Base-by-base conservation (phyloP, 169 alveolate genomes). In the Cryptosporidium canis region DNA sequence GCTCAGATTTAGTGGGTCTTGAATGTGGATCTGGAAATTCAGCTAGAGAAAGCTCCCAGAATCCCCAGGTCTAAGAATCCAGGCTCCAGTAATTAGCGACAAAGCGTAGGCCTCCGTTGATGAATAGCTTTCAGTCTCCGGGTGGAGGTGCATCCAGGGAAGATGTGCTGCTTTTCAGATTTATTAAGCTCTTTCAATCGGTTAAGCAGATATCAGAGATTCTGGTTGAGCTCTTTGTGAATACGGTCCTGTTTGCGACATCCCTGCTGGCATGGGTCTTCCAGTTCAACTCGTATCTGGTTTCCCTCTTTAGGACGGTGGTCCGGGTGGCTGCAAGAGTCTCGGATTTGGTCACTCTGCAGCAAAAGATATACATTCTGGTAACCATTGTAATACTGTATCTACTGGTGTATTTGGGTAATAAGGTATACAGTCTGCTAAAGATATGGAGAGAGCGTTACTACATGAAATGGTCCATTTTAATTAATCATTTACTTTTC, bases 351-450 rank as follows among this genome's bases (percentile, higher is more conserved):
- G 33, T 77, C 35, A 56, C 77, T 21, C 37, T 58, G 6, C 44
- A 77, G 31, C 43, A 39, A n/a, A 77, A 77, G 55, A 44, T 77
- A 24, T 77, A 77, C n/a, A 58, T 77, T 43, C 51, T 77, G 41
- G 11, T 61, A 21, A 66, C 58, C n/a, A 37, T 55, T 12, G 18
- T 61, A 21, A 39, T 61, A 33, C 1, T 77, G 21, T 77, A 41
- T 29, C 16, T 39, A 58, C 16, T 58, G 12, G 16, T 56, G 2
- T 55, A 35, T 61, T 11, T 61, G 11, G 21, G 16, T 3, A 77
- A 12, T 14, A 56, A 44, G 45, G 7, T 77, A 39, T 37, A 58
- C 33, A 63, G 47, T 11, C 16, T 21, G 41, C 6, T 61, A 41
- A 37, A 56, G 44, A 29, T 35, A 18, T 21, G 18, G 18, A 77